These are phyloP conservation scores for Trichocomaceae sp. DNA, from an alignment of 2,329 filamentous ascomycete genomes.

Conservation along the genomic window DNA sequence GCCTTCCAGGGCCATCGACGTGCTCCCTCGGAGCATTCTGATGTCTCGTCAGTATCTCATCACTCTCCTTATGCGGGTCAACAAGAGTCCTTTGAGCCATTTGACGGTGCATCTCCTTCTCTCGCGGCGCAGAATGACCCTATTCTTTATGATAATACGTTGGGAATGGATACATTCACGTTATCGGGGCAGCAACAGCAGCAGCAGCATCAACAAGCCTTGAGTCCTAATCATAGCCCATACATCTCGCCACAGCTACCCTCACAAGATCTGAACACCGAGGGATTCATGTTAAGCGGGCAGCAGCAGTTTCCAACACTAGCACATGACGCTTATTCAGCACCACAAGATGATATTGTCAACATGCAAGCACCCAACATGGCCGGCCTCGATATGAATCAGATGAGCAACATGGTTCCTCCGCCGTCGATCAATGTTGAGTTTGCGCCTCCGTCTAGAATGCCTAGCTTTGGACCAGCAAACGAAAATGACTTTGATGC, in stretches of 20 bases:
- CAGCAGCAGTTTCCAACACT: conserved; percentile 43
- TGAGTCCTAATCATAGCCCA: conserved; percentile 63
- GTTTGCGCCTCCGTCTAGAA: conserved; percentile 68
- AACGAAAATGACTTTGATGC: conserved; percentile 67
- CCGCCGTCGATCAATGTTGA: conserved; percentile 96
- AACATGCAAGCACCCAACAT: conserved; percentile 40
- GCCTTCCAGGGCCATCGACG: conserved; percentile 76
- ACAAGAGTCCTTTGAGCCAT: conserved; percentile 71
- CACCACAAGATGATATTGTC: conserved; percentile 33
- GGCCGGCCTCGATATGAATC: conserved; percentile 51
- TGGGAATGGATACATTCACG: conserved; percentile 72
- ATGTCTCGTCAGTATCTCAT: conserved; percentile 75
- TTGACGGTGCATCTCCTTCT: conserved; percentile 71
- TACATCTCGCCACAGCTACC: conserved; percentile 73
- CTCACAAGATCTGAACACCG: conserved; percentile 53
- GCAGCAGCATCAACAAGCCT: conserved; percentile 32
- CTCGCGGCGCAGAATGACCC: conserved; percentile 65
- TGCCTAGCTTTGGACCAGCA: conserved; percentile 59
- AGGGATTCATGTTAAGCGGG: conserved; percentile 40
- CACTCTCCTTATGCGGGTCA: conserved; percentile 75
- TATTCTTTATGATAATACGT: conserved; percentile 66
- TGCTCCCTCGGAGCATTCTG: conserved; percentile 83
- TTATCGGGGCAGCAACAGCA: conserved; percentile 59
- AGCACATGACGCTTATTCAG: conserved; percentile 45
- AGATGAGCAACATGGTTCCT: conserved; percentile 72